A percentile compares a stretch with the other conserved stretches of the same genome.
Evolutionary conservation across 257 asterid species (phyloP).

Genomic region (Schizonepeta tenuifolia): DNA sequence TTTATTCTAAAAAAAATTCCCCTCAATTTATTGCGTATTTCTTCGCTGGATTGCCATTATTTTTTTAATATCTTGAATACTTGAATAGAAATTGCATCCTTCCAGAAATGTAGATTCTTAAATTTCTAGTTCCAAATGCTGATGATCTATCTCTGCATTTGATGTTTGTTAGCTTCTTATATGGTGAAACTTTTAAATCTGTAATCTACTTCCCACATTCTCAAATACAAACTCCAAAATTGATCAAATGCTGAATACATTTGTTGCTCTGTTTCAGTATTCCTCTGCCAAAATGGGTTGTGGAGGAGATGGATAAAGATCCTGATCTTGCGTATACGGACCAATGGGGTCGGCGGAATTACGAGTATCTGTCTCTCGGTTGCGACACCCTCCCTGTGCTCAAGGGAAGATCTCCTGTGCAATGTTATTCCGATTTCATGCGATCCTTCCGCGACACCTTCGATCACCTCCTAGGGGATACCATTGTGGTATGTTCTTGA

Average conservation of each 20-base stretch:
- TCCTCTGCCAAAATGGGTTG: slow-evolving; percentile 89
- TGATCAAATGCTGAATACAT: not conserved
- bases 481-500: slow-evolving; percentile 63
- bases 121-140: not conserved
- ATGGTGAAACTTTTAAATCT: not conserved
- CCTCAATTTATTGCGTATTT: not conserved
- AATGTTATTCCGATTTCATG: slow-evolving; percentile 94
- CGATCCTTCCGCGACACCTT: slow-evolving; percentile 77
- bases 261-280: slow-evolving; percentile 51
- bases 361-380: slow-evolving; percentile 90
- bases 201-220: not conserved
- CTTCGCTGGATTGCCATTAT: no score
- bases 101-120: not conserved
- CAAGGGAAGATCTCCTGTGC: slow-evolving; percentile 88
- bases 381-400: slow-evolving; percentile 86
- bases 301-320: slow-evolving; percentile 83
- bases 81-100: not conserved
- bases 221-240: no score
- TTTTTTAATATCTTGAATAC: not conserved
- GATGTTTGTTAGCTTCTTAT: not conserved
- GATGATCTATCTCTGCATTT: not conserved
- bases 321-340: slow-evolving; percentile 95
- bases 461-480: slow-evolving; percentile 71
- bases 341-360: slow-evolving; percentile 94
- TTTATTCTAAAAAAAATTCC: no score